Evolutionary conservation across 306 rosid genomes (phyloP), one percentile per base, ranked within the genome.

Genomic region (Fragaria nilgerrensis): DNA sequence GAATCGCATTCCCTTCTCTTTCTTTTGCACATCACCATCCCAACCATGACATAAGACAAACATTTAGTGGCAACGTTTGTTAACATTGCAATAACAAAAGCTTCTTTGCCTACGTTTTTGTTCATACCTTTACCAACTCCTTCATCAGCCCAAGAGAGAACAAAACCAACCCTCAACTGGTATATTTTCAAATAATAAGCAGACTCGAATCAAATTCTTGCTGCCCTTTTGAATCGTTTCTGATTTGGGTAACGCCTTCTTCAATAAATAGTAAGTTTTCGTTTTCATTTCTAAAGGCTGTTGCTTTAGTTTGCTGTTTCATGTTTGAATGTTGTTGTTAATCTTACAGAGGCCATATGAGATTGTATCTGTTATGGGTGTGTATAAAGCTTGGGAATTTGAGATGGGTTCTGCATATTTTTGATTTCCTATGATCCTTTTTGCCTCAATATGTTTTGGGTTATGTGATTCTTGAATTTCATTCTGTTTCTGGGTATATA

Each of bases 131-230:
- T 48, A 45, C 64, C 22, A 65, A 15, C 52, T 74, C 67, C 70
- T 84, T 81, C 69, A 75, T 80, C 70, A 70, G 72, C 80, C 48
- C 45, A 36, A 44, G 83, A 80, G 77, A 41, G 71, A 44, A 88
- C 88, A 79, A 81, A 44, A 45, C 72, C 75, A 78, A 77, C 55
- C 80, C 85, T 76, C 78, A 50, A 75, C 82, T 36, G 58, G 77
- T 74, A 29, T 7, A 77, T 44, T 78, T 78, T 48, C 72, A 70
- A 78, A 49, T 65, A 68, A 39, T 5, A 39, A 75, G 61, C 15
- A 36, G 77, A 72, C 8, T 68, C 81, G 49, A 45, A 76, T 45
- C 75, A 71, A 75, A 86, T 80, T 79, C 48, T 73, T 41, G 61
- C 73, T 52, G n/a, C 78, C 43, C 75, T 70, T 80, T 39, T 63